Percentiles rank a stretch among this genome's conserved stretches.
phyloP scores from a whole-genome alignment of 169 alveolate genomes.

The Cryptosporidium andersoni region DNA sequence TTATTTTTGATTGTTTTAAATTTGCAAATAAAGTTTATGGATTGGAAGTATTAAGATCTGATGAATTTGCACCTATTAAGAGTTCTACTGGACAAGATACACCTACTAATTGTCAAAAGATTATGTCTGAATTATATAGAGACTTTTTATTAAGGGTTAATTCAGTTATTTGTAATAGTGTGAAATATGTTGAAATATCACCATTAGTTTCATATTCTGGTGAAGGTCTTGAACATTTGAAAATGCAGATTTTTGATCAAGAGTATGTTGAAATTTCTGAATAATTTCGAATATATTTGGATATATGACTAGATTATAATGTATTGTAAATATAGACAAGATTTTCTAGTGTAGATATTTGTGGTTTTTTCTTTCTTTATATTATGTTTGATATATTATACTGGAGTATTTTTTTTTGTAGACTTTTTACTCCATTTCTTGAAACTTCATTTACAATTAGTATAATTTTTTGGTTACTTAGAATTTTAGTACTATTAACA shows the following conservation, averaged over 20 bases:
- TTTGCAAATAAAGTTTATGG: constrained; percentile 71
- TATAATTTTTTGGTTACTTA: too few relatives aligned
- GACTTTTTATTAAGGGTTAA: background rate
- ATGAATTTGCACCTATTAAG: constrained; percentile 85
- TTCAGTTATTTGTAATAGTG: background rate
- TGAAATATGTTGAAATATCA: constrained; percentile 65
- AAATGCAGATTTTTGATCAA: background rate
- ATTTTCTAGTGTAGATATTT: too few relatives aligned
- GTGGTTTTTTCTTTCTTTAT: too few relatives aligned
- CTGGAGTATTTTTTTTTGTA: too few relatives aligned
- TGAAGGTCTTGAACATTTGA: constrained; percentile 32
- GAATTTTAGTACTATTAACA: too few relatives aligned
- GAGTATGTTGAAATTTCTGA: constrained; percentile 19
- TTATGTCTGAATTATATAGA: constrained; percentile 19
- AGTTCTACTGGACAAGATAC: constrained; percentile 80
- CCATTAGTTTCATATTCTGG: constrained; percentile 73
- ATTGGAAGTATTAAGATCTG: constrained; percentile 73
- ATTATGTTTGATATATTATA: too few relatives aligned
- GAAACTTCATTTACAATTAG: too few relatives aligned
- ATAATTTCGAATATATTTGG: background rate
- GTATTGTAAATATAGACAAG: background rate
- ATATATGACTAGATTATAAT: background rate
- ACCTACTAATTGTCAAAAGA: constrained; percentile 70
- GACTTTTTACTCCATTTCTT: too few relatives aligned
- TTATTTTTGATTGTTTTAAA: constrained; percentile 78